Evolutionary conservation across 2,329 filamentous ascomycete genomes (phyloP), one percentile per base, ranked within the genome.

Genomic region (Claviceps paspali): DNA sequence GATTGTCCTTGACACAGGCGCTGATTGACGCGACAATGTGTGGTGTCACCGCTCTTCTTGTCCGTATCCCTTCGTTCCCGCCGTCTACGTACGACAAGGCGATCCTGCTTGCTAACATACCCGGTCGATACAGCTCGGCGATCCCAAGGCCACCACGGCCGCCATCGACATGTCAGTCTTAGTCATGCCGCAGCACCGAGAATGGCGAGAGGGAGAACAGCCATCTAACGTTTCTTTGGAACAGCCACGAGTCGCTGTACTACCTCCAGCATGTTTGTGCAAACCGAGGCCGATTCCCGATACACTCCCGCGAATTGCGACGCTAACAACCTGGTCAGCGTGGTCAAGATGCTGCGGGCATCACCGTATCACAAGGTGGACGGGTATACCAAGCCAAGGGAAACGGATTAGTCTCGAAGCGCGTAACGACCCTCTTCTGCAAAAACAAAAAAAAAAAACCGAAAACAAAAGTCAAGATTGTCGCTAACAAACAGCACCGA

Each of bases 331-430:
- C n/a, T n/a, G 31, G 24, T 21, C 39, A 41, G 39, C 40, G 40
- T 14, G 83, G 84, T 37, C 85, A 92, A 57, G 86, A 94, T 77
- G 86, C 86, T 35, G 82, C 78, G 38, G 86, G 86, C 45, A 88
- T 94, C 48, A 76, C 85, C 65, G 49, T 85, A 68, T 67, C 79
- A 70, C 47, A 70, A 64, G 82, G 82, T 26, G 86, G 87, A 43
- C 72, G 84, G 30, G 79, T 94, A 47, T 88, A 80, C 55, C 84
- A 92, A 55, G 81, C 82, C 65, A 95, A 95, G 63, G 85, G 85
- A 33, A 33, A 33, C 21, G 31, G 31, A 24, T 15, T 33, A 6
- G 31, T 33, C n/a, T 33, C 31, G 17, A 33, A 33, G 31, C 8
- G 22, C 21, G 31, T 24, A 24, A 33, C 19, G 7, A 5, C n/a